Conservation (phyloP, 495 filamentous ascomycete species). For the Penicillium alfredii region DNA sequence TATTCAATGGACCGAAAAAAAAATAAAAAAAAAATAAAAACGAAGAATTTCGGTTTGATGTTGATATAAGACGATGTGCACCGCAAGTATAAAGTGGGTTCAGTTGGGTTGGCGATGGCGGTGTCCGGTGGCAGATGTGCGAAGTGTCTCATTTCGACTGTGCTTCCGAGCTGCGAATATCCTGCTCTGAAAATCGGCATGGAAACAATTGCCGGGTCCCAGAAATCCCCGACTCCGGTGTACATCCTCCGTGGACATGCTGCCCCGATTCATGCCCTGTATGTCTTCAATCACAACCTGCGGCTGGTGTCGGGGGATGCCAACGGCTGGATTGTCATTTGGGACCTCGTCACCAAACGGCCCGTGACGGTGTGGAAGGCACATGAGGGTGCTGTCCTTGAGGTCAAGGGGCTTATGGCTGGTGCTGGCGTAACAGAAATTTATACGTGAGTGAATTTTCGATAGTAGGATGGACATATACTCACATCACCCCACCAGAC, state of each 20-base stretch:
- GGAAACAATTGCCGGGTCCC: too few relatives aligned
- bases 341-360: constrained; percentile 77
- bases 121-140: too few relatives aligned
- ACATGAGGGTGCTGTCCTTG: constrained; percentile 73
- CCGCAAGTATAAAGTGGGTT: too few relatives aligned
- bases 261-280: constrained; percentile 70
- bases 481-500: constrained; percentile 43
- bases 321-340: constrained; percentile 81
- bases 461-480: neutral
- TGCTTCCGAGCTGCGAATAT: too few relatives aligned
- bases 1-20: too few relatives aligned
- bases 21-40: too few relatives aligned
- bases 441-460: constrained; percentile 57
- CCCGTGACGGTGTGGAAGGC: constrained; percentile 83
- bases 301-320: constrained; percentile 83
- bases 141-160: too few relatives aligned
- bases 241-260: constrained; percentile 87
- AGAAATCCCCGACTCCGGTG: constrained; percentile 61
- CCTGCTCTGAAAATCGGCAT: too few relatives aligned
- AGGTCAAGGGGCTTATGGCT: constrained; percentile 52
- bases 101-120: too few relatives aligned
- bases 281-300: constrained; percentile 65
- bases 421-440: constrained; percentile 49
- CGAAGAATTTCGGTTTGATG: too few relatives aligned
- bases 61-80: too few relatives aligned